These are phyloP conservation scores for Metarhizium sp. DNA, from an alignment of 2,329 filamentous ascomycete species.

Conservation along the genomic window DNA sequence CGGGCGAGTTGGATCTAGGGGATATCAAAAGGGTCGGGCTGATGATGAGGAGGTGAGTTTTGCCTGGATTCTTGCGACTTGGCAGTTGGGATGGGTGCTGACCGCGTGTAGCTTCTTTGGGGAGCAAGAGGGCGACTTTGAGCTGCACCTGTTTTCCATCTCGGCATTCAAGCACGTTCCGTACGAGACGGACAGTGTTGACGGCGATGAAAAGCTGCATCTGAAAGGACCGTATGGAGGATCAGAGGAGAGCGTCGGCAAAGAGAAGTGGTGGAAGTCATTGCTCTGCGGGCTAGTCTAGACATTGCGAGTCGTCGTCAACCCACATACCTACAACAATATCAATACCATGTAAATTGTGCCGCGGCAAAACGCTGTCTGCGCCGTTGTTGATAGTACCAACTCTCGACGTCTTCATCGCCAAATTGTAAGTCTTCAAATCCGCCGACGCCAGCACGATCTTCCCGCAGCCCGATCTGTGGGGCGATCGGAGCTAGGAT, in stretches of 20 bases:
- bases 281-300: slow-evolving; percentile 18
- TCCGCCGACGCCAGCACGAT: too few relatives aligned
- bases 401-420: too few relatives aligned
- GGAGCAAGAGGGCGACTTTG: slow-evolving; percentile 59
- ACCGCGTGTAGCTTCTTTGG: slow-evolving; percentile 59
- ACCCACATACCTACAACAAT: not conserved
- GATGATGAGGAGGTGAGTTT: slow-evolving; percentile 69
- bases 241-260: not conserved
- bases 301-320: not conserved
- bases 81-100: slow-evolving; percentile 9
- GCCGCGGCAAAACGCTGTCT: too few relatives aligned
- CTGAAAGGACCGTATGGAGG: not conserved
- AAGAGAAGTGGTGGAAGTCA: slow-evolving; percentile 14
- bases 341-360: not conserved
- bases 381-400: too few relatives aligned
- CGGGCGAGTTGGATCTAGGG: slow-evolving; percentile 46
- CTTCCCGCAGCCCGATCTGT: not conserved
- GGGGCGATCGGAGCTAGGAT: not conserved
- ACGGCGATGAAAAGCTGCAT: slow-evolving; percentile 14
- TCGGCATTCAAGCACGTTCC: slow-evolving; percentile 13
- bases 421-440: too few relatives aligned
- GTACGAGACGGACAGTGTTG: not conserved
- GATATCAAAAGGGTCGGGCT: slow-evolving; percentile 59
- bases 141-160: slow-evolving; percentile 20
- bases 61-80: too few relatives aligned